Conservation (phyloP, 2,329 filamentous ascomycete species). For the Cercospora sp. region DNA sequence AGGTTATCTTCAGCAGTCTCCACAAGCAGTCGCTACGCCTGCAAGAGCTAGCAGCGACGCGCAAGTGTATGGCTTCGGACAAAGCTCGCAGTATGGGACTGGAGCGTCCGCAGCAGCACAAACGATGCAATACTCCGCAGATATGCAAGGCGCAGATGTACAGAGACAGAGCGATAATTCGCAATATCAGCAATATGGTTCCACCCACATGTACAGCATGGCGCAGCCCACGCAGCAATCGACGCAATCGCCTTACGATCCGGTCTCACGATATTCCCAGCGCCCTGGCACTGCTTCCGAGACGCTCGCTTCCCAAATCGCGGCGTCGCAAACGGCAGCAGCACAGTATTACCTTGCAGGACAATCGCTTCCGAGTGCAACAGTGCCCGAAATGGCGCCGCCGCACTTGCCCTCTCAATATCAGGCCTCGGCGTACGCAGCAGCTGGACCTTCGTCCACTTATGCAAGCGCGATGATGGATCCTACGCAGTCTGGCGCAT, state of each 20-base stretch:
- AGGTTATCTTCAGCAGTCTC: constrained; percentile 45
- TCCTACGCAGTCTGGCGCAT: constrained; percentile 43
- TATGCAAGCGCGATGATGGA: constrained; percentile 57
- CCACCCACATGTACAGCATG: constrained; percentile 73
- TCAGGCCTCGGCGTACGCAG: constrained; percentile 60
- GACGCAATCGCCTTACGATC: constrained; percentile 68
- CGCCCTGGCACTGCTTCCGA: constrained; percentile 77
- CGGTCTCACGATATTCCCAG: constrained; percentile 70
- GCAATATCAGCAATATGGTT: constrained; percentile 57
- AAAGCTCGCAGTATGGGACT: constrained; percentile 56
- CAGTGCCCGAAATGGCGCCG: constrained; percentile 58
- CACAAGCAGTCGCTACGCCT: constrained; percentile 44
- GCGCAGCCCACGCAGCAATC: constrained; percentile 55
- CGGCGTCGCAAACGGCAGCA: constrained; percentile 57
- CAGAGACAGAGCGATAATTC: constrained; percentile 43
- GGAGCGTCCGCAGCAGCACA: constrained; percentile 54
- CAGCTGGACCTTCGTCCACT: constrained; percentile 55
- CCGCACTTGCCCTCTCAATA: constrained; percentile 67
- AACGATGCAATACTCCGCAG: constrained; percentile 57
- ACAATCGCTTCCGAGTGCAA: constrained; percentile 59
- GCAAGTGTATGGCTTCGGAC: constrained; percentile 55
- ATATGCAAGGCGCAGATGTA: constrained; percentile 58
- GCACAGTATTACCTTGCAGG: constrained; percentile 67
- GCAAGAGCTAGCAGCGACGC: constrained; percentile 41
- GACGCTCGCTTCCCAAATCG: constrained; percentile 68